Base-by-base conservation (phyloP, 208 protist genomes). In the Leishmania braziliensis region DNA sequence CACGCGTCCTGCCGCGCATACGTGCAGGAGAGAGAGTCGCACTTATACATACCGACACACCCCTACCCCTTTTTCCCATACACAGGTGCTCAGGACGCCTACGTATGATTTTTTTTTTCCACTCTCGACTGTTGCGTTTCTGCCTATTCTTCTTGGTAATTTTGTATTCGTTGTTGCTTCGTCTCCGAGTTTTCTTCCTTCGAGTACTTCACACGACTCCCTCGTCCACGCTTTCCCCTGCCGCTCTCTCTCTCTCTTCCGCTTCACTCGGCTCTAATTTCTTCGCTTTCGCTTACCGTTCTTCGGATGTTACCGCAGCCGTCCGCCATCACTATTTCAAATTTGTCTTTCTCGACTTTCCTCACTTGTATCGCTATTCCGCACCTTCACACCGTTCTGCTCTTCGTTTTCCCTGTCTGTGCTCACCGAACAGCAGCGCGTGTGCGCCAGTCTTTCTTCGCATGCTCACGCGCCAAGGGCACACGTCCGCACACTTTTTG, bases 251-350 rank as follows among this genome's bases (percentile, higher is more conserved):
- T 75, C 74, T 66, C 5, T 68, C 54, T 43, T 75, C 71, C 10
- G 56, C 56, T 33, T 43, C 29, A 20, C 75, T 83, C 53, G 10
- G 16, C 76, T 60, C 78, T 73, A 62, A 72, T 12, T 73, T 78
- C 79, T 65, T 62, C 62, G 79, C 77, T 60, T 74, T 26, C 60
- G 66, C 9, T 70, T 62, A 65, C n/a, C 60, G 74, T 33, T 33
- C 69, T 65, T 78, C 46, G n/a, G 43, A 29, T 4, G 6, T 71
- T 46, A 18, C 16, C 26, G 66, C 66, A 48, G 14, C 56, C 9
- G 20, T 62, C 65, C 23, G 4, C 4, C 43, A 46, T 46, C 43
- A 46, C 43, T 46, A 46, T 46, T 46, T 46, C 43, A 0, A 46
- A 46, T 46, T 46, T 46, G 43, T 46, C 43, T 46, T 46, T 46